These are phyloP conservation scores for Globisporangium spinosum DNA, from an alignment of 352 stramenopile genomes.

Conservation along the genomic window DNA sequence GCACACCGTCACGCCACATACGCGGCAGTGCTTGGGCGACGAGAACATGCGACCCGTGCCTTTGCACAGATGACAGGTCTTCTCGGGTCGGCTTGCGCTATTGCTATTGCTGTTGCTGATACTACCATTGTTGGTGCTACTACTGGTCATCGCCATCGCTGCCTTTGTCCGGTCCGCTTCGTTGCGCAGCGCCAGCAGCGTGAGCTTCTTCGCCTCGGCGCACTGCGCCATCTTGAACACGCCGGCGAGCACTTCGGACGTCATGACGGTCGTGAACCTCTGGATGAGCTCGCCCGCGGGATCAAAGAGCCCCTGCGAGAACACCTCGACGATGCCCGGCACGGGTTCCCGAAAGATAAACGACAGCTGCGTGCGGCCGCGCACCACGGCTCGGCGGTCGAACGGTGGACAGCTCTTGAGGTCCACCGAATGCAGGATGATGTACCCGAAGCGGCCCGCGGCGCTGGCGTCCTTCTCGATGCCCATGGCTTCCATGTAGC, in stretches of 20 bases:
- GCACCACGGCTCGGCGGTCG: constrained; percentile 22
- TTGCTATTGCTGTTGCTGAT: background rate
- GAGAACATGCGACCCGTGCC: constrained; percentile 12
- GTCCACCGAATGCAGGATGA: constrained; percentile 44
- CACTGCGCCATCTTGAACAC: constrained; percentile 23
- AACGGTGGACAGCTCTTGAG: constrained; percentile 36
- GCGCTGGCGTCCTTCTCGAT: constrained; percentile 28
- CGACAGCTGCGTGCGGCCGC: constrained; percentile 26
- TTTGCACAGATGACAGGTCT: constrained; percentile 7
- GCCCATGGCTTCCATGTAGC: constrained; percentile 43
- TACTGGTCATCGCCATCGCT: background rate
- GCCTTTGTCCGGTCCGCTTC: constrained; percentile 24
- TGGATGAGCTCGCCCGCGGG: constrained; percentile 34
- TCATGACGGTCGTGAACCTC: constrained; percentile 20
- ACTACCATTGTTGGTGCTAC: background rate
- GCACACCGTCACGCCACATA: constrained; percentile 44
- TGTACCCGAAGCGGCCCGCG: constrained; percentile 30
- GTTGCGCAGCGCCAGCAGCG: constrained; percentile 35
- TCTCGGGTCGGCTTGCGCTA: background rate
- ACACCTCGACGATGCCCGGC: constrained; percentile 37
- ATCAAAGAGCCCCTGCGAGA: constrained; percentile 43
- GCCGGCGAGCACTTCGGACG: constrained; percentile 29
- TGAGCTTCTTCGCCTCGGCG: constrained; percentile 52
- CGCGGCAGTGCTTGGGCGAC: constrained; percentile 28
- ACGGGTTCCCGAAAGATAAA: constrained; percentile 36